phyloP scores from a whole-genome alignment of 257 asterid genomes.

The Fraxinus cuspidata region DNA sequence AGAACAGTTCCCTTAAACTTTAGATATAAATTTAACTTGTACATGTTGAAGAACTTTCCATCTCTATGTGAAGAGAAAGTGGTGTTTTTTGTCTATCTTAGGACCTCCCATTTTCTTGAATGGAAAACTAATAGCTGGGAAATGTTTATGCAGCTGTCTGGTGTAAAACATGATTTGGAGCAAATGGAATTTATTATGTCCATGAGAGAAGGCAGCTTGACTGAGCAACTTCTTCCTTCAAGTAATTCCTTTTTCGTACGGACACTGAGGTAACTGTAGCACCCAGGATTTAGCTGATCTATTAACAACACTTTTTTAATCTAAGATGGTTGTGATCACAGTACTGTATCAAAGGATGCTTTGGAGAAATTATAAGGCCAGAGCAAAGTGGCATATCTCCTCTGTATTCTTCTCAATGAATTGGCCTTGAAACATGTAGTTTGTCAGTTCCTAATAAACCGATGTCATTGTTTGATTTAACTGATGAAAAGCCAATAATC shows the following conservation, averaged over 20 bases:
- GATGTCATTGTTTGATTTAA: not conserved
- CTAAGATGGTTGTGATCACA: not conserved
- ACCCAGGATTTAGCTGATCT: not conserved
- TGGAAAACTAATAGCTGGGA: conserved; percentile 13
- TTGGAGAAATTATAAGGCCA: not conserved
- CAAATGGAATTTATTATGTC: conserved; percentile 96
- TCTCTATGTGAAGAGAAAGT: conserved; percentile 9
- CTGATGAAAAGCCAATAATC: not conserved
- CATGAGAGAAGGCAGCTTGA: conserved; percentile 78
- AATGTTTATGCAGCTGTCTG: conserved; percentile 66
- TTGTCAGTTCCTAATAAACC: not conserved
- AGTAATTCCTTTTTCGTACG: conserved; percentile 83
- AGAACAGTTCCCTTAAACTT: conserved; percentile 8
- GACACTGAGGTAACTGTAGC: conserved; percentile 66
- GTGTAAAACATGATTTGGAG: conserved; percentile 76
- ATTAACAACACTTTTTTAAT: conserved; percentile 6
- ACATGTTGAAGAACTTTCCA: conserved; percentile 9
- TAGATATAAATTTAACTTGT: conserved; percentile 21
- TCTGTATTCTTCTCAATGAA: not conserved
- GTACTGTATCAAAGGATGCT: conserved; percentile 7
- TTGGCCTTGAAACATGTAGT: not conserved
- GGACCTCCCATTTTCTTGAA: not conserved
- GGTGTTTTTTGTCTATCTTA: not conserved
- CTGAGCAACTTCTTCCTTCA: conserved; percentile 93
- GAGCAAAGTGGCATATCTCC: not conserved